Evolutionary conservation across 2,329 filamentous ascomycete genomes (phyloP).

Genomic region (Fusarium albidum): DNA sequence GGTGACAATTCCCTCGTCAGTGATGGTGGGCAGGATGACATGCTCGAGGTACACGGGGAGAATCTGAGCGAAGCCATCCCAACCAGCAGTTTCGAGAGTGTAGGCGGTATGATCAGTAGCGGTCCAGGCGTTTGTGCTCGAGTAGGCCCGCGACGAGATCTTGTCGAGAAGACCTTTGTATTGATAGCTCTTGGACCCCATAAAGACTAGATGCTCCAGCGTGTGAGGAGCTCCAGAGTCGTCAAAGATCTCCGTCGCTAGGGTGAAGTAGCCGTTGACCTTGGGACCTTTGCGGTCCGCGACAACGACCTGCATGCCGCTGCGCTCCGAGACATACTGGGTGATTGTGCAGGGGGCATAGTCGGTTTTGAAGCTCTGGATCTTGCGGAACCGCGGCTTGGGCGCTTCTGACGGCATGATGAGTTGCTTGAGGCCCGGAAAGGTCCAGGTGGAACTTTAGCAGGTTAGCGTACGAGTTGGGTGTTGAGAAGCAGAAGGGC

Average conservation of each 20-base stretch:
- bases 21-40: slow-evolving; percentile 88
- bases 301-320: slow-evolving; percentile 93
- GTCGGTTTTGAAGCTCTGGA: slow-evolving; percentile 87
- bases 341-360: slow-evolving; percentile 90
- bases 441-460: slow-evolving; percentile 33
- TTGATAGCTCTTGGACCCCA: slow-evolving; percentile 91
- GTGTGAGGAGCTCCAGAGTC: slow-evolving; percentile 93
- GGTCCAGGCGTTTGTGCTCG: slow-evolving; percentile 95
- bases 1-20: slow-evolving; percentile 91
- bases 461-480: slow-evolving; percentile 13
- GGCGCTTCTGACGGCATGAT: slow-evolving; percentile 62
- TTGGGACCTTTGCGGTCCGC: slow-evolving; percentile 96
- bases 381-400: slow-evolving; percentile 75
- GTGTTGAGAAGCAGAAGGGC: slow-evolving; percentile 3
- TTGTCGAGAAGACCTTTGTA: slow-evolving; percentile 97
- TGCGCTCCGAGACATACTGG: slow-evolving; percentile 94
- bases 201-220: slow-evolving; percentile 83
- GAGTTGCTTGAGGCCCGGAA: slow-evolving; percentile 26
- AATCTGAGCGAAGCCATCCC: slow-evolving; percentile 96
- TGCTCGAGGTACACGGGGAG: slow-evolving; percentile 96
- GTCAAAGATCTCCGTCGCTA: slow-evolving; percentile 97
- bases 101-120: slow-evolving; percentile 97
- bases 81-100: slow-evolving; percentile 92
- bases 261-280: slow-evolving; percentile 90
- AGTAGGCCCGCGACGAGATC: slow-evolving; percentile 91